Evolutionary conservation across 1,284 basidiomycete species (phyloP), one percentile per base, ranked within the genome.

Genomic region (Hymenochaete sp.): DNA sequence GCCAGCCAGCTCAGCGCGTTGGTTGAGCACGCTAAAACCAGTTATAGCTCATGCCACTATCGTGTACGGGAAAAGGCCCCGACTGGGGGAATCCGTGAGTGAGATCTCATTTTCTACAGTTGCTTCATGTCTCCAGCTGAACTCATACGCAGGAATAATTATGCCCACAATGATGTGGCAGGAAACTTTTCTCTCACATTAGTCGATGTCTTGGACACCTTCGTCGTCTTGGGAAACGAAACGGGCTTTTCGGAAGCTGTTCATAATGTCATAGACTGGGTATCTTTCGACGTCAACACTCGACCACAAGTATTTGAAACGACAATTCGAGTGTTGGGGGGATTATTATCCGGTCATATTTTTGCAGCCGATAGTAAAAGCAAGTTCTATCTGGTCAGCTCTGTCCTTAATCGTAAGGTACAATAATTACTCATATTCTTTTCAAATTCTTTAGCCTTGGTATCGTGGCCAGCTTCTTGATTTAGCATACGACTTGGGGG

Each of bases 301-400:
- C 87, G 80, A 64, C 89, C 89, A 28, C 93, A 97, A 70, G 81
- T 92, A 3, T 93, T 93, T 57, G 89, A 93, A 66, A 86, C 85
- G 13, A 93, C 86, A 2, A 93, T 93, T 50, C 79, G 90, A 26
- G 86, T 89, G 2, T 67, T 97, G 3, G 93, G 93, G 3, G 90
- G 90, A 2, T 71, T 97, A 36, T 63, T 97, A 10, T 91, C 89
- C 4, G 92, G 79, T 6, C 92, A 92, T 56, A 73, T 85, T 57
- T 83, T 88, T 67, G 83, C 87, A 29, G 77, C 71, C 60, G 65
- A 79, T 58, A 62, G 73, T 29, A 67, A 67, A 13, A 72, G 79
- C 36, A 73, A 77, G 18, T 88, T 90, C 55, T 66, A 82, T 61
- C 63, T 91, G 25, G 44, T 45, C 28, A 38, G 44, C 14, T n/a